Conservation (phyloP, 768 basidiomycete genomes). For the Mycena floridula region DNA sequence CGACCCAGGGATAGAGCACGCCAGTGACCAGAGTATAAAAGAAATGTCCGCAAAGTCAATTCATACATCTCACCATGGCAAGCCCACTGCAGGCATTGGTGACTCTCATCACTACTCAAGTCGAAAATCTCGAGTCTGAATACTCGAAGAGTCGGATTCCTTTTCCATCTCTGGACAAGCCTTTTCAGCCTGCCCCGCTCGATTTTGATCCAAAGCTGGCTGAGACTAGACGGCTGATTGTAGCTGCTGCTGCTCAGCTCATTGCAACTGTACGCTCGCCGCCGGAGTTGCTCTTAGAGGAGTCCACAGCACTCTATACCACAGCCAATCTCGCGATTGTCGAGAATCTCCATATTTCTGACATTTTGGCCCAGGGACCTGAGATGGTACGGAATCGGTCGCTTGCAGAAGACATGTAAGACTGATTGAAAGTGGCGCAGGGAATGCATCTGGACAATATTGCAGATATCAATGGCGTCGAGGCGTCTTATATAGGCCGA, state of each 20-base stretch:
- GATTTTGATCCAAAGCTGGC: background rate
- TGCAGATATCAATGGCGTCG: conserved; percentile 20
- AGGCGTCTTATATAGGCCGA: no score
- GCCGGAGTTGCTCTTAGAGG: conserved; percentile 9
- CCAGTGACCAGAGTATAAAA: no score
- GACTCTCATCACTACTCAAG: background rate
- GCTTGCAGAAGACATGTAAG: conserved; percentile 1
- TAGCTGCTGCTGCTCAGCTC: conserved; percentile 9
- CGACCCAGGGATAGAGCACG: no score
- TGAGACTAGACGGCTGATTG: background rate
- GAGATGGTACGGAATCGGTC: conserved; percentile 7
- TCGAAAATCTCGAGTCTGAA: background rate
- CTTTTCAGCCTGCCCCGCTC: background rate
- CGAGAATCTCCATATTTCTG: conserved; percentile 25
- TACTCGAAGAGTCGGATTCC: background rate
- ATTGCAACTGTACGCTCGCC: conserved; percentile 16
- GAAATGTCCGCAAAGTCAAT: no score
- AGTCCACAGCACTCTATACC: conserved; percentile 9
- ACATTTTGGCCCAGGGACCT: conserved; percentile 28
- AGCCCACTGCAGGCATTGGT: background rate
- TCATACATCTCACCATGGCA: no score
- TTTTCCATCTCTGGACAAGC: background rate
- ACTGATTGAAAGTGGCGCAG: conserved; percentile 16
- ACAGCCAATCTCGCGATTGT: conserved; percentile 15
- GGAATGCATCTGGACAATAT: no score